Evolutionary conservation across 768 basidiomycete genomes (phyloP).

Genomic region (Lyophyllum atratum): DNA sequence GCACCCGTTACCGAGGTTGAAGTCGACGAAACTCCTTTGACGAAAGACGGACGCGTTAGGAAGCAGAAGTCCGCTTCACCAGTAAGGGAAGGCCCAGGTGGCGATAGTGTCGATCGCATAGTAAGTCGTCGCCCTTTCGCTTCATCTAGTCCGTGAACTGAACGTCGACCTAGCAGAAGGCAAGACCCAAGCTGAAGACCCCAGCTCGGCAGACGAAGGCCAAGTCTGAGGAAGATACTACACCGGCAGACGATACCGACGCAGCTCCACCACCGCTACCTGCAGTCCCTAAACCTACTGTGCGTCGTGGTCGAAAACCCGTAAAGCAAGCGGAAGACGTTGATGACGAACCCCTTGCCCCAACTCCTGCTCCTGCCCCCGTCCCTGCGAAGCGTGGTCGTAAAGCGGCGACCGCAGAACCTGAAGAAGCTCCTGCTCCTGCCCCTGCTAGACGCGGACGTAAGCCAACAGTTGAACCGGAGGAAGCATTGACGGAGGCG

Average conservation of each 20-base stretch:
- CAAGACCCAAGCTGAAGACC: constrained; percentile 5
- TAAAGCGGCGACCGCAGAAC: constrained; percentile 22
- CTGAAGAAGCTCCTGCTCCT: constrained; percentile 18
- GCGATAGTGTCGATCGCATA: background rate
- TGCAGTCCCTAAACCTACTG: background rate
- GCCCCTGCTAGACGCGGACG: constrained; percentile 17
- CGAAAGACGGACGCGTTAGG: constrained; percentile 10
- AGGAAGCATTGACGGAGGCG: constrained; percentile 10
- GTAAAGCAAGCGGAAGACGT: constrained; percentile 17
- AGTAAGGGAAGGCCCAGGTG: background rate
- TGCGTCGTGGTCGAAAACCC: constrained; percentile 16
- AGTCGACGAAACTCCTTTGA: background rate
- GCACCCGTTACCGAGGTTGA: background rate
- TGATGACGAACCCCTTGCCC: background rate
- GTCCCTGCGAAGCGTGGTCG: constrained; percentile 14
- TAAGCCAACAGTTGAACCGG: constrained; percentile 18
- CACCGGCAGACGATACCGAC: background rate
- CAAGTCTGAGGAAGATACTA: background rate
- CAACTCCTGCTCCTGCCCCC: background rate
- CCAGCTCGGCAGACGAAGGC: background rate
- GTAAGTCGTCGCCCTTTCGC: background rate
- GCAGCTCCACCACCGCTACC: background rate
- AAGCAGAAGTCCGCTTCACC: background rate
- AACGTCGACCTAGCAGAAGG: background rate
- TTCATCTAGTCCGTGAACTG: background rate